Evolutionary conservation across 2,329 filamentous ascomycete genomes (phyloP).

Genomic region (Paraphaeosphaeria sporulosa): DNA sequence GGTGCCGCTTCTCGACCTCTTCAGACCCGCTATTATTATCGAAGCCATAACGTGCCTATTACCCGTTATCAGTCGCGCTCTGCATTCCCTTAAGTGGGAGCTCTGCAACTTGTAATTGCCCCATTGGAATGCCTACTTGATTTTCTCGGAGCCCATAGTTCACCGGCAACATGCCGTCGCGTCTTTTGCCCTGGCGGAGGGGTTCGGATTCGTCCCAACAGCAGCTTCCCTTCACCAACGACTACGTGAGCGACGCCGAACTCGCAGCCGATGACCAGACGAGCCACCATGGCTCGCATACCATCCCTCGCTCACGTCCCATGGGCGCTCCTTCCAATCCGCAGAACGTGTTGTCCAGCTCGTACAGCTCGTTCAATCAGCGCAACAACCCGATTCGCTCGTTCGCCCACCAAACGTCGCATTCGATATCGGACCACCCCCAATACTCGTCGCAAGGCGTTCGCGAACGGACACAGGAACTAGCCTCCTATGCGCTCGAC

Average conservation of each 20-base stretch:
- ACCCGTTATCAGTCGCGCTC: conserved; percentile 2
- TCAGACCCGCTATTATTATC: conserved; percentile 6
- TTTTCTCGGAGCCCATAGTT: neutral
- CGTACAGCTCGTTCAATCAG: conserved; percentile 42
- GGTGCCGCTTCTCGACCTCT: conserved; percentile 3
- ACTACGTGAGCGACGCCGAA: conserved; percentile 39
- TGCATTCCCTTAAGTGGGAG: neutral
- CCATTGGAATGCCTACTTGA: conserved; percentile 3
- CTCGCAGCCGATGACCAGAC: conserved; percentile 30
- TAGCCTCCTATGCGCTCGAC: conserved; percentile 79
- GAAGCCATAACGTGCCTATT: conserved; percentile 4
- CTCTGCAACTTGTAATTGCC: too few species aligned
- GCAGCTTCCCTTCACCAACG: conserved; percentile 43
- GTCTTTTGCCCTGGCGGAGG: conserved; percentile 26
- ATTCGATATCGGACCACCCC: conserved; percentile 70
- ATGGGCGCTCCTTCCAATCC: conserved; percentile 36
- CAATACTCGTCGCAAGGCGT: conserved; percentile 79
- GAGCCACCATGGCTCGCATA: conserved; percentile 32
- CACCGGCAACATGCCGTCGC: conserved; percentile 29
- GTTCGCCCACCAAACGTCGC: conserved; percentile 72
- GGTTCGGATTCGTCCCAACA: conserved; percentile 29
- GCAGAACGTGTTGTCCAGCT: conserved; percentile 34
- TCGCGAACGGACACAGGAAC: conserved; percentile 84
- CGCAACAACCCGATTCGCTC: conserved; percentile 74
- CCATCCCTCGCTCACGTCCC: conserved; percentile 36